Evolutionary conservation across 1,284 basidiomycete species (phyloP).

Genomic region (Psilocybe mexicana): DNA sequence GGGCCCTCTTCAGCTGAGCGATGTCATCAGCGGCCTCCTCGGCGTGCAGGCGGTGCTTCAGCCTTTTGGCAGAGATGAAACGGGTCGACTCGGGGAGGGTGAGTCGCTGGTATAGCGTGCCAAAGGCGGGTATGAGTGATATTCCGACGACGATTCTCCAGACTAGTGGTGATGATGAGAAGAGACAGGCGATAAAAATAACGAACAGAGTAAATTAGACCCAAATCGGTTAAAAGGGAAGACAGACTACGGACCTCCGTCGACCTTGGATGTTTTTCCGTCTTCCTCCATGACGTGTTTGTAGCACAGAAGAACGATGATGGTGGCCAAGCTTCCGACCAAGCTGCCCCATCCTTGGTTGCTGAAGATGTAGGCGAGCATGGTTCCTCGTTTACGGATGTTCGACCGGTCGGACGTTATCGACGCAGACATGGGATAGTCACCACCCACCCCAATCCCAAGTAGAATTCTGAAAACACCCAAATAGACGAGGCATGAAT

Average conservation of each 20-base stretch:
- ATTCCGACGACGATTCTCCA: slow-evolving; percentile 40
- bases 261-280: slow-evolving; percentile 60
- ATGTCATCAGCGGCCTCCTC: slow-evolving; percentile 29
- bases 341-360: slow-evolving; percentile 79
- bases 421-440: slow-evolving; percentile 81
- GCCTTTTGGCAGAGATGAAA: slow-evolving; percentile 45
- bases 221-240: no score
- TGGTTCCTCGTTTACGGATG: slow-evolving; percentile 69
- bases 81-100: slow-evolving; percentile 72
- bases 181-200: background rate
- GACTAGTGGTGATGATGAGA: slow-evolving; percentile 16
- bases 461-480: slow-evolving; percentile 69
- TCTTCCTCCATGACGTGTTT: slow-evolving; percentile 58
- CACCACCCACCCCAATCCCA: slow-evolving; percentile 78
- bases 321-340: slow-evolving; percentile 62
- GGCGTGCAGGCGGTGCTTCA: slow-evolving; percentile 25
- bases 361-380: slow-evolving; percentile 75
- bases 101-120: slow-evolving; percentile 66
- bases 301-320: slow-evolving; percentile 73
- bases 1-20: slow-evolving; percentile 41
- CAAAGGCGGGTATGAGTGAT: slow-evolving; percentile 43
- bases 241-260: slow-evolving; percentile 51
- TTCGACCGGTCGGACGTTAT: slow-evolving; percentile 71
- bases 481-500: slow-evolving; percentile 58
- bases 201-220: background rate